Evolutionary conservation across 352 stramenopile genomes (phyloP).

Genomic region (Globisporangium polare): DNA sequence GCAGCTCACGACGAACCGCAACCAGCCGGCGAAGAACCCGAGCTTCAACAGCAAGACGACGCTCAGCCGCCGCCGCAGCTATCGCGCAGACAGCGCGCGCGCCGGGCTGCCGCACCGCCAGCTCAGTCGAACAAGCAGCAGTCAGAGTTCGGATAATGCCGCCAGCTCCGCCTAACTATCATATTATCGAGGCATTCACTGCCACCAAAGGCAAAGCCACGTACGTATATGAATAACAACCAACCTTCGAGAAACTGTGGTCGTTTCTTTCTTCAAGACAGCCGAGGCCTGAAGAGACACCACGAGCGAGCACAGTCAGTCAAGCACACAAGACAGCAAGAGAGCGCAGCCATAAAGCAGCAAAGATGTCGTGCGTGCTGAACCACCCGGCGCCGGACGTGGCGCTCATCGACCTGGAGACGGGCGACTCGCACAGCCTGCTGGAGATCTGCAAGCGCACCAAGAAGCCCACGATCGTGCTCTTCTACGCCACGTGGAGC

Average conservation of each 20-base stretch:
- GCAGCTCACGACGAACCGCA: conserved; percentile 36
- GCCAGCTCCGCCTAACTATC: conserved; percentile 17
- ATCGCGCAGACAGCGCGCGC: conserved; percentile 47
- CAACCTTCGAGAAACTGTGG: background rate
- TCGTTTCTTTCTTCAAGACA: conserved; percentile 4
- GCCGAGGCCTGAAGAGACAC: background rate
- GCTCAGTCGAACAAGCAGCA: conserved; percentile 22
- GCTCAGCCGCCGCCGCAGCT: conserved; percentile 39
- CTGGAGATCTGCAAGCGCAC: conserved; percentile 28
- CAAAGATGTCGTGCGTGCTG: conserved; percentile 41
- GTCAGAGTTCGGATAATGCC: conserved; percentile 15
- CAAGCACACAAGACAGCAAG: too few species aligned
- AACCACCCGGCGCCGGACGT: conserved; percentile 49
- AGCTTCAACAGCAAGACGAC: conserved; percentile 46
- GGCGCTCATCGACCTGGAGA: conserved; percentile 48
- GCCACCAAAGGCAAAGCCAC: background rate
- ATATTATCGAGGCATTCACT: background rate
- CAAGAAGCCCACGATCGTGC: conserved; percentile 38
- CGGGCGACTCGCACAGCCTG: conserved; percentile 31
- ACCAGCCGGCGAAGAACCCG: conserved; percentile 23
- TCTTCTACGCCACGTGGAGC: conserved; percentile 70
- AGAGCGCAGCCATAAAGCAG: background rate
- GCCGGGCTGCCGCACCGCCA: conserved; percentile 28
- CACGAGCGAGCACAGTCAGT: background rate
- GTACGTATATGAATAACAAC: background rate